Evolutionary conservation across 75 land plant genomes (phyloP).

Genomic region (Adiantum capillusveneris): DNA sequence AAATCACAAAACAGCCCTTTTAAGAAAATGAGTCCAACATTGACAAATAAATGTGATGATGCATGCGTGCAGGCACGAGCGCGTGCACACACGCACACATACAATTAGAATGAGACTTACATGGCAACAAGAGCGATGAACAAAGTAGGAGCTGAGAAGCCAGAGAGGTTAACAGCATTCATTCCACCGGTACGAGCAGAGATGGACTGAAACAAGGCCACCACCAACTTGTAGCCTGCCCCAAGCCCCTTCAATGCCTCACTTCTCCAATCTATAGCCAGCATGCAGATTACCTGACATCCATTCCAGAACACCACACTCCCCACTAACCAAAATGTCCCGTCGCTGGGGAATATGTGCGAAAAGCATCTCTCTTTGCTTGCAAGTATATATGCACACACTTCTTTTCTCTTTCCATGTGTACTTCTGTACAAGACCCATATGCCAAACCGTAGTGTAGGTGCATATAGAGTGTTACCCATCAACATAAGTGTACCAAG

Average conservation of each 20-base stretch:
- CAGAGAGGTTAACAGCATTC: conserved; percentile 39
- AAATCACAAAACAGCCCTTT: too few relatives aligned
- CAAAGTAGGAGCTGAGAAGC: conserved; percentile 47
- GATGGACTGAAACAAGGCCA: conserved; percentile 41
- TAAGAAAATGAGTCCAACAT: too few relatives aligned
- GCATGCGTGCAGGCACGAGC: too few relatives aligned
- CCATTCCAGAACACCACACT: conserved; percentile 34
- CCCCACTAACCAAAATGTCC: conserved; percentile 15
- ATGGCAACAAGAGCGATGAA: conserved; percentile 57
- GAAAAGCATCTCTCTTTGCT: conserved; percentile 11
- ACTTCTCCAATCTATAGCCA: conserved; percentile 35
- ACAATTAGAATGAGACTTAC: conserved; percentile 45
- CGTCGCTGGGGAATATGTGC: conserved; percentile 31
- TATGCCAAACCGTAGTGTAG: conserved; percentile 18
- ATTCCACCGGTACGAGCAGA: conserved; percentile 61
- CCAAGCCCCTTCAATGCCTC: conserved; percentile 26
- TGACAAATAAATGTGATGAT: too few relatives aligned
- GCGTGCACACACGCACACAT: too few relatives aligned
- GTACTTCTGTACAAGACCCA: conserved; percentile 9
- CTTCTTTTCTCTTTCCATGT: conserved; percentile 1
- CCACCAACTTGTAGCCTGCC: conserved; percentile 43
- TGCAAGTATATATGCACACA: neutral
- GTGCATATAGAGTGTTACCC: conserved; percentile 36
- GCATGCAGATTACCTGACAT: conserved; percentile 24
- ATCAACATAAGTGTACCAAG: conserved; percentile 26